phyloP scores from a whole-genome alignment of 2,329 filamentous ascomycete species.

The Macrophomina pseudophaseolina region DNA sequence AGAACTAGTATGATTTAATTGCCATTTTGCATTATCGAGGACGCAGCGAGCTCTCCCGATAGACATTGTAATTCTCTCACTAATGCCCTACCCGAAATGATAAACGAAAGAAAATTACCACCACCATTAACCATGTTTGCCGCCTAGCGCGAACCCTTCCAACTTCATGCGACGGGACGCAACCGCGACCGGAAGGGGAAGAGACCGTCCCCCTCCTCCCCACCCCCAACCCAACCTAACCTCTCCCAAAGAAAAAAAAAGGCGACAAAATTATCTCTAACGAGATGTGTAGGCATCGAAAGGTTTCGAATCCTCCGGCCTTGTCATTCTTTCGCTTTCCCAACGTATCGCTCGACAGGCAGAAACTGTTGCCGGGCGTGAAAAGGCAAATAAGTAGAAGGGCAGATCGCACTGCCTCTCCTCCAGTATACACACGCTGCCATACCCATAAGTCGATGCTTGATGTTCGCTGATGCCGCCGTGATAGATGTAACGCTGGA shows the following conservation, averaged over 20 bases:
- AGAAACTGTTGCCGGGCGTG: neutral
- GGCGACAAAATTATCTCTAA: too few relatives aligned
- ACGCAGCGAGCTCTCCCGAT: neutral
- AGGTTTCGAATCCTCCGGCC: neutral
- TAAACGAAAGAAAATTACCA: conserved; percentile 10
- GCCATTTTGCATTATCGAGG: neutral
- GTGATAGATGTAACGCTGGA: conserved; percentile 10
- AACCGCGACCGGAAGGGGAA: neutral
- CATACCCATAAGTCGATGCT: conserved; percentile 5
- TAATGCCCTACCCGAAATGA: conserved; percentile 5
- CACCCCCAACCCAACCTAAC: too few relatives aligned
- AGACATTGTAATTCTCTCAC: neutral
- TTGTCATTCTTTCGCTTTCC: neutral
- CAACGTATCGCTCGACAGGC: neutral
- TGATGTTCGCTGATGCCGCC: conserved; percentile 20
- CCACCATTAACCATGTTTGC: neutral
- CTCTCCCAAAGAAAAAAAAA: neutral
- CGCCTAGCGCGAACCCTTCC: neutral
- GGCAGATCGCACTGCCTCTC: neutral
- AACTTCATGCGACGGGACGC: neutral
- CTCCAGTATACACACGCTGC: neutral
- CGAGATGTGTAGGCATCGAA: neutral
- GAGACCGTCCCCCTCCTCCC: neutral
- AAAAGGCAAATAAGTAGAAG: neutral
- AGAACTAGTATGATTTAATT: neutral